Evolutionary conservation across 2,329 filamentous ascomycete species (phyloP).

Genomic region (Drechslerella stenobrocha): DNA sequence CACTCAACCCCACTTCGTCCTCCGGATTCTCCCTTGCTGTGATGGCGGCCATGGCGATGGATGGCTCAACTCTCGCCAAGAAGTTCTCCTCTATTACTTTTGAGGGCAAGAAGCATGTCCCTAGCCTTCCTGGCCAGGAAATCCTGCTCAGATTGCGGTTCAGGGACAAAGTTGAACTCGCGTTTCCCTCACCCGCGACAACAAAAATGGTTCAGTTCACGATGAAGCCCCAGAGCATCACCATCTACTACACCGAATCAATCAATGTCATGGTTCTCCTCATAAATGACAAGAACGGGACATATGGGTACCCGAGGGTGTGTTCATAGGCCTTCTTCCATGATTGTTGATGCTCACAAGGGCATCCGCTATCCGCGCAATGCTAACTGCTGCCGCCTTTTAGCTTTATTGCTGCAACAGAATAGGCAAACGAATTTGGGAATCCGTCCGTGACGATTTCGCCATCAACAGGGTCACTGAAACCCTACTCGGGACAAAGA

Average conservation of each 20-base stretch:
- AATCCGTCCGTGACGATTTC: background rate
- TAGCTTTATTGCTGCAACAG: slow-evolving; percentile 21
- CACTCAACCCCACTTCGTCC: no score
- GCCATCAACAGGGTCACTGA: slow-evolving; percentile 5
- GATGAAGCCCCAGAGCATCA: slow-evolving; percentile 20
- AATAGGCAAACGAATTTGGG: slow-evolving; percentile 12
- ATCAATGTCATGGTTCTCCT: slow-evolving; percentile 15
- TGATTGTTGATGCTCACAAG: background rate
- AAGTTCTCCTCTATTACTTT: slow-evolving; percentile 11
- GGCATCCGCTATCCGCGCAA: background rate
- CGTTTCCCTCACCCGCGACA: background rate
- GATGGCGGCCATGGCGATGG: slow-evolving; percentile 5
- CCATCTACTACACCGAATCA: slow-evolving; percentile 26
- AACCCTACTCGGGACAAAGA: slow-evolving; percentile 9
- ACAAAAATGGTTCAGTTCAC: slow-evolving; percentile 16
- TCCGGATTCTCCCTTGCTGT: background rate
- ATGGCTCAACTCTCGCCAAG: background rate
- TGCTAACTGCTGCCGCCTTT: background rate
- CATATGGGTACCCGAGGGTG: slow-evolving; percentile 14
- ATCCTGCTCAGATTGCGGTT: background rate
- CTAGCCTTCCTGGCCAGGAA: background rate
- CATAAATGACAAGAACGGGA: slow-evolving; percentile 13
- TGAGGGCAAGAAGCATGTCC: background rate
- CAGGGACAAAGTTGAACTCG: background rate
- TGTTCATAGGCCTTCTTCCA: background rate